Evolutionary conservation across 1,284 basidiomycete species (phyloP).

Genomic region (Apiotrichum akiyoshidainum): DNA sequence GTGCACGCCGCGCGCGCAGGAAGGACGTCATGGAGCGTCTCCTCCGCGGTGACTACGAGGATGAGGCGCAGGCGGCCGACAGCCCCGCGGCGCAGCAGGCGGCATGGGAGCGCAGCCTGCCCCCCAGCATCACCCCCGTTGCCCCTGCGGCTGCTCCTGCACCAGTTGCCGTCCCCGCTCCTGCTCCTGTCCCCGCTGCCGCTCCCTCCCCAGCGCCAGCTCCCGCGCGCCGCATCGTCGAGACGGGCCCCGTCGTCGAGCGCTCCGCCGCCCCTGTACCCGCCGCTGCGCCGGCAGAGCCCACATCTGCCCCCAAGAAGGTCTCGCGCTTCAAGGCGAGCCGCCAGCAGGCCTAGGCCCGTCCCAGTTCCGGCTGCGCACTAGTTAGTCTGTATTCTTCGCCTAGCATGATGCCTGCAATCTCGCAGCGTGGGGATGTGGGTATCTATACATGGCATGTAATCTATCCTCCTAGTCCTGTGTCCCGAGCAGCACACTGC

Average conservation of each 20-base stretch:
- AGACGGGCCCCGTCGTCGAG: constrained; percentile 9
- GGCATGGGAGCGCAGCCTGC: constrained; percentile 6
- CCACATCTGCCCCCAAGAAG: constrained; percentile 28
- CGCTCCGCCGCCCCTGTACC: neutral
- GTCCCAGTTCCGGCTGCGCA: no score
- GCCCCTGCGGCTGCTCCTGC: neutral
- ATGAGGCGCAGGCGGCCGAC: constrained; percentile 8
- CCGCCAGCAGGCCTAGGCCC: constrained; percentile 16
- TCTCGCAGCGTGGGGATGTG: neutral
- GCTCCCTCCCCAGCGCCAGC: neutral
- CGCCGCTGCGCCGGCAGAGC: neutral
- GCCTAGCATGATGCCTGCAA: no score
- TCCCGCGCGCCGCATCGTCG: neutral
- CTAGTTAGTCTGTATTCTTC: no score
- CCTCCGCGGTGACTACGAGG: constrained; percentile 19
- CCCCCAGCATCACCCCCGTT: constrained; percentile 1
- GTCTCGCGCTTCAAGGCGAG: constrained; percentile 46
- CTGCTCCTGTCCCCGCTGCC: neutral
- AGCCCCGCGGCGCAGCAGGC: neutral
- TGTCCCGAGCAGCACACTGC: neutral
- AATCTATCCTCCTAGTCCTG: constrained; percentile 4
- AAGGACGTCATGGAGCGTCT: constrained; percentile 18
- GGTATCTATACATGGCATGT: constrained; percentile 10
- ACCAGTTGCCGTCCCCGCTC: neutral
- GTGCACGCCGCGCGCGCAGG: constrained; percentile 9